Percentiles rank a stretch among this genome's conserved stretches.
Evolutionary conservation across 352 stramenopile genomes (phyloP).

Genomic region (Globisporangium parvum): DNA sequence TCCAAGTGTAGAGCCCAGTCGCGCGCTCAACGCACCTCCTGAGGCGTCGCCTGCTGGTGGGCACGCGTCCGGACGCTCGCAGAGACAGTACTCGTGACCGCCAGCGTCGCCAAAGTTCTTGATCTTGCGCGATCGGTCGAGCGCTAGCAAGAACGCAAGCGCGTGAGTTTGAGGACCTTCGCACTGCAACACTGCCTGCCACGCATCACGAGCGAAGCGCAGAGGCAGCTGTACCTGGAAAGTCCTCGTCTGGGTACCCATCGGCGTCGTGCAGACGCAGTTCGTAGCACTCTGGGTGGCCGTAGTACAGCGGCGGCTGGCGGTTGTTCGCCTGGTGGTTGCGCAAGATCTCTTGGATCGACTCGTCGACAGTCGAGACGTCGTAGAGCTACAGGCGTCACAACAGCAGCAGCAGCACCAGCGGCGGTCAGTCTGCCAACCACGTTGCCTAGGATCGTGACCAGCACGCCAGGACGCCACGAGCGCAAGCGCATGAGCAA

Average conservation of each 20-base stretch:
- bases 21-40: slow-evolving; percentile 21
- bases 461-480: too few species aligned
- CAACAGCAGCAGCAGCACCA: neutral
- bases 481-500: neutral
- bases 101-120: slow-evolving; percentile 89
- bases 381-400: slow-evolving; percentile 62
- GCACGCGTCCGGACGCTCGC: slow-evolving; percentile 78
- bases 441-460: neutral
- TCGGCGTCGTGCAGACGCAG: slow-evolving; percentile 79
- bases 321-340: slow-evolving; percentile 57
- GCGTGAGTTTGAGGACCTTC: neutral
- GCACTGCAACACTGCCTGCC: neutral
- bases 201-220: too few species aligned
- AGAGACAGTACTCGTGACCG: slow-evolving; percentile 84
- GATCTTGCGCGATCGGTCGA: slow-evolving; percentile 83
- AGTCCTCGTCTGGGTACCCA: slow-evolving; percentile 83
- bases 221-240: slow-evolving; percentile 40
- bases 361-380: slow-evolving; percentile 81
- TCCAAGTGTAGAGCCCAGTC: too few species aligned
- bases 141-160: slow-evolving; percentile 21
- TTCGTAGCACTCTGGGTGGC: slow-evolving; percentile 84
- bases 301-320: slow-evolving; percentile 76
- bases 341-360: slow-evolving; percentile 78
- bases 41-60: slow-evolving; percentile 54
- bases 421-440: slow-evolving; percentile 1